Evolutionary conservation across 108 stramenopile species (phyloP).

Genomic region (Aurantiochytrium sp.): DNA sequence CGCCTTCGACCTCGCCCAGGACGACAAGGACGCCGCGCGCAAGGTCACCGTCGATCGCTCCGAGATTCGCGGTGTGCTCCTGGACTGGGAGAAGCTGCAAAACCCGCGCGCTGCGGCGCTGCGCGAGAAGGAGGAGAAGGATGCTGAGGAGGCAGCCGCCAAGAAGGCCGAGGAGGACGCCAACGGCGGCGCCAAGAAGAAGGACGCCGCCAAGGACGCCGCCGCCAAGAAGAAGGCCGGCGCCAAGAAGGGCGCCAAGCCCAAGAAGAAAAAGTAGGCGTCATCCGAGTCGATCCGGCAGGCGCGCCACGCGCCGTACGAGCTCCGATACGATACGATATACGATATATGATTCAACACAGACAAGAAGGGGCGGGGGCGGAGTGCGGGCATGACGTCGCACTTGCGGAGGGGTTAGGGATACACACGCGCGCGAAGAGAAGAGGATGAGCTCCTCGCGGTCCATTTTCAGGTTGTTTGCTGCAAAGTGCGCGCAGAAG

Average conservation of each 20-base stretch:
- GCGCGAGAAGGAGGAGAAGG: neutral
- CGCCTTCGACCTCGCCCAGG: constrained; percentile 42
- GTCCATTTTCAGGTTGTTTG: too few species aligned
- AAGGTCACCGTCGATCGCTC: constrained; percentile 28
- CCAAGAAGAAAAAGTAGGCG: too few species aligned
- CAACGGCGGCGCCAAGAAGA: constrained; percentile 31
- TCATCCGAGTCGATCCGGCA: too few species aligned
- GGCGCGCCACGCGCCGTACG: too few species aligned
- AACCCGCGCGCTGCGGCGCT: neutral
- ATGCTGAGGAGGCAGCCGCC: constrained; percentile 26
- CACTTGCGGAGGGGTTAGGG: too few species aligned
- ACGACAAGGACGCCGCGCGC: constrained; percentile 45
- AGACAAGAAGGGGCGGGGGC: too few species aligned
- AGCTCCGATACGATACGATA: too few species aligned
- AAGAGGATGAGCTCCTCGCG: too few species aligned
- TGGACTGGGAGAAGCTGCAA: constrained; percentile 38
- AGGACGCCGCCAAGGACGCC: constrained; percentile 21
- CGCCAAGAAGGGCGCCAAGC: neutral
- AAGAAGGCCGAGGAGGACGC: constrained; percentile 37
- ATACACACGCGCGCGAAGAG: too few species aligned
- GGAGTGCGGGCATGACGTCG: too few species aligned
- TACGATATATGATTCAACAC: too few species aligned
- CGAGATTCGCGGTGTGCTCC: constrained; percentile 41
- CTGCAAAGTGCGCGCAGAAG: too few species aligned
- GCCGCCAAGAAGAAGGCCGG: neutral